Percentiles rank a stretch among this genome's conserved stretches.
These are phyloP conservation scores for Talaromyces stipitatus DNA, from an alignment of 495 filamentous ascomycete genomes.

Conservation along the genomic window DNA sequence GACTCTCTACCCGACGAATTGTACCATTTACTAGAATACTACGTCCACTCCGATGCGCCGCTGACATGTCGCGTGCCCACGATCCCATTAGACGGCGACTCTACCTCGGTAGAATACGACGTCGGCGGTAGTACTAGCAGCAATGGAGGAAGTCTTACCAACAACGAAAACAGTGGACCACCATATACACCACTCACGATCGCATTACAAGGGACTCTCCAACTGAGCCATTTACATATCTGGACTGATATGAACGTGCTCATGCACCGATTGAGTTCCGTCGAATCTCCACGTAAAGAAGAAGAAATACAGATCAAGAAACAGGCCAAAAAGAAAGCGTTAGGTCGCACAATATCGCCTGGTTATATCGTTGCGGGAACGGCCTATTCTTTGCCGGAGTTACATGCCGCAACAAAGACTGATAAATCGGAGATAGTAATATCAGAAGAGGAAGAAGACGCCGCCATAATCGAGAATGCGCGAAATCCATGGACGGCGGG, in stretches of 20 bases:
- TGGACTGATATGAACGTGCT: slow-evolving; percentile 82
- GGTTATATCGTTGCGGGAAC: slow-evolving; percentile 73
- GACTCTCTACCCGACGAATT: slow-evolving; percentile 74
- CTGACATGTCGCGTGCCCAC: slow-evolving; percentile 87
- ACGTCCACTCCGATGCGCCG: slow-evolving; percentile 93
- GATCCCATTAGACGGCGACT: slow-evolving; percentile 45
- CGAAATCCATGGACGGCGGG: slow-evolving; percentile 39
- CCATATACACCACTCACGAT: slow-evolving; percentile 65
- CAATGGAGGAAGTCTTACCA: slow-evolving; percentile 8
- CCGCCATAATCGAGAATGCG: slow-evolving; percentile 30
- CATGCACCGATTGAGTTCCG: slow-evolving; percentile 58
- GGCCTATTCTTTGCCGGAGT: slow-evolving; percentile 76
- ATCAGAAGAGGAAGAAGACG: slow-evolving; percentile 22
- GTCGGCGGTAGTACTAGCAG: not conserved
- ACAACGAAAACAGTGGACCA: slow-evolving; percentile 13
- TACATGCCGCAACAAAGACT: slow-evolving; percentile 42
- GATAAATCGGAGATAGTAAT: slow-evolving; percentile 14
- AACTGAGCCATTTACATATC: slow-evolving; percentile 85
- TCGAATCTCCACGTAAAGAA: slow-evolving; percentile 14
- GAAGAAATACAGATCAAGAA: not conserved
- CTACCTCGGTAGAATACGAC: slow-evolving; percentile 12
- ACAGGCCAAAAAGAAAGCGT: slow-evolving; percentile 8
- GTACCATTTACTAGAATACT: slow-evolving; percentile 98
- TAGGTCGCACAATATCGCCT: slow-evolving; percentile 23
- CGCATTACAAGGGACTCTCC: slow-evolving; percentile 79